Evolutionary conservation across 805 yeast genomes (phyloP).

Genomic region (Blastobotrys chiropterorum): DNA sequence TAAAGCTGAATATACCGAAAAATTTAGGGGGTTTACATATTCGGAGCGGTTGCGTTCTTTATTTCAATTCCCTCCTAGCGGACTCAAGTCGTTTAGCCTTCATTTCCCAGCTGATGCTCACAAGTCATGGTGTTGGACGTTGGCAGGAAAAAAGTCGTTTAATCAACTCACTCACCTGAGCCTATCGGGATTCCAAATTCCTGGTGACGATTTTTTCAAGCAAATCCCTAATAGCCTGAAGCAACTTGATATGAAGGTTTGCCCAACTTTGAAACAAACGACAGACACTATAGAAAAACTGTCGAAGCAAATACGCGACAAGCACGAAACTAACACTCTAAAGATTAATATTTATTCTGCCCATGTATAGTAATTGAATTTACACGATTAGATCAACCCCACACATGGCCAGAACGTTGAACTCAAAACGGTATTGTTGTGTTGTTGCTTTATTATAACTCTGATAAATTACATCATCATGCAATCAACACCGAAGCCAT

Average conservation of each 20-base stretch:
- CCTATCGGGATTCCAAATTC: conserved; percentile 13
- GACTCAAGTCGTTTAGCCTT: conserved; percentile 9
- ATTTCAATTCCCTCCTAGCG: conserved; percentile 12
- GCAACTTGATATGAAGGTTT: neutral
- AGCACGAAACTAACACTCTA: neutral
- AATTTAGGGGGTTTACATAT: conserved; percentile 10
- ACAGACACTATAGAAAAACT: neutral
- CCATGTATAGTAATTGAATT: no score
- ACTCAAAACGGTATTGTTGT: no score
- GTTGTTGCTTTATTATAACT: no score
- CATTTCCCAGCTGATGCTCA: conserved; percentile 10
- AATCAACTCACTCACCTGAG: conserved; percentile 10
- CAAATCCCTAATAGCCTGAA: neutral
- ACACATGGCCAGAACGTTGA: no score
- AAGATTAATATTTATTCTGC: neutral
- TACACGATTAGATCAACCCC: no score
- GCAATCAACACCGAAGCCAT: conserved; percentile 83
- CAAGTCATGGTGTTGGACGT: conserved; percentile 10
- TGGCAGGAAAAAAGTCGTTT: conserved; percentile 6
- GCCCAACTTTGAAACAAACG: neutral
- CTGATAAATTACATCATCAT: conserved; percentile 43
- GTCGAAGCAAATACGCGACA: neutral
- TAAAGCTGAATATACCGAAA: conserved; percentile 13
- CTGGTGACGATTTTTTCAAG: neutral
- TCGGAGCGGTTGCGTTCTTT: conserved; percentile 12